Base-by-base conservation (phyloP, 345 rosid genomes). In the Hypericum perforatum region DNA sequence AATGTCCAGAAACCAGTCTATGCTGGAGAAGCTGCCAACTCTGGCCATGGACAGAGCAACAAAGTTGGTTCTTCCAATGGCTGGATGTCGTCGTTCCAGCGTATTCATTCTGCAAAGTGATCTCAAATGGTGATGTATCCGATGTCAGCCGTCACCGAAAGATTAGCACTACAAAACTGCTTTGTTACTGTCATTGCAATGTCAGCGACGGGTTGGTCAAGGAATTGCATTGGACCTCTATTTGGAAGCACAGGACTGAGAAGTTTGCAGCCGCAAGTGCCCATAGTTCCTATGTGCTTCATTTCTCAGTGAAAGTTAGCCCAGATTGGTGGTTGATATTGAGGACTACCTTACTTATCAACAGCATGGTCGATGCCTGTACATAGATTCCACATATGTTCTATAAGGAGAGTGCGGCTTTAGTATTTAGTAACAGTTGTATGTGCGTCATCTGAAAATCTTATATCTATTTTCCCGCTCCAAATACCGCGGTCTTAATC, bases 11-110 rank as follows among this genome's bases (percentile, higher is more conserved):
- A 78, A 49, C 73, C 79, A 22, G 64, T 58, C 32, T 65, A 65
- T 16, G 80, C 85, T 11, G 39, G 79, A 3, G 96, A 82, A 65
- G 56, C 81, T 60, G 70, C 80, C 37, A 79, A 71, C 61, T 56
- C 81, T 53, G 75, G 81, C 47, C 79, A 73, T 32, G 94, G 69
- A 16, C 68, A 54, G 56, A 66, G 74, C 51, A 77, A 65, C 37
- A 78, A 71, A 75, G 66, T 80, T 13, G 84, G 86, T 39, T 74
- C 81, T 45, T 78, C 86, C 9, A 67, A 74, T 45, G 78, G 90
- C 63, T 83, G 92, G 95, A 83, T 78, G 63, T 77, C 87, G 29
- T 76, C 97, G 46, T 75, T 81, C 70, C 90, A 76, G 59, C 82
- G 81, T 46, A 57, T 78, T 67, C 82, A 82, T 61, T 79, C 86